Conservation (phyloP, 805 yeast genomes). For the Torulaspora microellipsoides region DNA sequence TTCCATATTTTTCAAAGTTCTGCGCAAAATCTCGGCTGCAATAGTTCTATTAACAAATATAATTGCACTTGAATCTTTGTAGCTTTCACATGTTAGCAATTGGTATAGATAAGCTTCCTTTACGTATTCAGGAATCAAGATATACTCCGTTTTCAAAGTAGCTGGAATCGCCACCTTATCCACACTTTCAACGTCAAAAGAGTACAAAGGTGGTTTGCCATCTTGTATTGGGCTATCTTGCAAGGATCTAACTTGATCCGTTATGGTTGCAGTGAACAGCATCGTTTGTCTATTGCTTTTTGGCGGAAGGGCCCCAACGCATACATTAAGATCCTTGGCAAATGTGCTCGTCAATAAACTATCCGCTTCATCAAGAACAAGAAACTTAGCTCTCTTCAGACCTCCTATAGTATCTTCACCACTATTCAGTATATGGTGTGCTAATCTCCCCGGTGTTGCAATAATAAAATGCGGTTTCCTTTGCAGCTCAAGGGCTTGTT, state of each 20-base stretch:
- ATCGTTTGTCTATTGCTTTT: slow-evolving; percentile 77
- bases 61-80: slow-evolving; percentile 64
- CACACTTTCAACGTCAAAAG: slow-evolving; percentile 70
- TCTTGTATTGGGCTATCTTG: slow-evolving; percentile 57
- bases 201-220: slow-evolving; percentile 51
- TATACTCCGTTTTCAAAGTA: slow-evolving; percentile 58
- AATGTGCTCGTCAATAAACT: slow-evolving; percentile 80
- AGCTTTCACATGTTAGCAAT: slow-evolving; percentile 57
- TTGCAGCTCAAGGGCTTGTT: slow-evolving; percentile 78
- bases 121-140: slow-evolving; percentile 80
- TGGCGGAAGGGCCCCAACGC: slow-evolving; percentile 68
- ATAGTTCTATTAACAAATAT: slow-evolving; percentile 87
- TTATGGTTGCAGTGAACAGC: slow-evolving; percentile 91
- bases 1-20: slow-evolving; percentile 69
- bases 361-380: slow-evolving; percentile 96
- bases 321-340: slow-evolving; percentile 68
- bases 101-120: slow-evolving; percentile 83
- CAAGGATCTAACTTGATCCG: slow-evolving; percentile 81
- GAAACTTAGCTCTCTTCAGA: slow-evolving; percentile 66
- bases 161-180: slow-evolving; percentile 80
- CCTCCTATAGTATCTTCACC: slow-evolving; percentile 87
- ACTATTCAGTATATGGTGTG: slow-evolving; percentile 81
- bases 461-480: slow-evolving; percentile 87
- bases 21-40: slow-evolving; percentile 82
- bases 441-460: slow-evolving; percentile 96